These are phyloP conservation scores for Barbatosphaeria neglecta DNA, from an alignment of 495 filamentous ascomycete genomes.

Conservation along the genomic window DNA sequence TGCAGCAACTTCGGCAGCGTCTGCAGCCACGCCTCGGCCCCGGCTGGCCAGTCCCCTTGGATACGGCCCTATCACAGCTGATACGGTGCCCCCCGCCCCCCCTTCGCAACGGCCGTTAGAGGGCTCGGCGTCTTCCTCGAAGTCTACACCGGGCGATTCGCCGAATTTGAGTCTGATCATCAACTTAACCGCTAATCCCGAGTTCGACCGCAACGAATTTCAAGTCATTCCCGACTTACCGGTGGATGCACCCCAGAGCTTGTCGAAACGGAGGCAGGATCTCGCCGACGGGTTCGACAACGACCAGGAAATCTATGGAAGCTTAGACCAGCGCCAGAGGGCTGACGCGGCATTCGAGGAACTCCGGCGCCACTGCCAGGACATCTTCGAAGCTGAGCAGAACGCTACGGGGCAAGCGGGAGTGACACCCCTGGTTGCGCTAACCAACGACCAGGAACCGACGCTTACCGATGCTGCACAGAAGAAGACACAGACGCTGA, in stretches of 20 bases:
- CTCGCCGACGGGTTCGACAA: constrained; percentile 26
- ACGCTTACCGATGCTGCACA: constrained; percentile 55
- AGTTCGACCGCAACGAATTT: constrained; percentile 29
- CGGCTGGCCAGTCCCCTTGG: background rate
- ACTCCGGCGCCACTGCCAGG: constrained; percentile 53
- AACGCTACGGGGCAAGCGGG: constrained; percentile 36
- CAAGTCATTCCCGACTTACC: constrained; percentile 24
- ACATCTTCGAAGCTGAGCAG: constrained; percentile 72
- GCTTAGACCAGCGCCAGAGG: constrained; percentile 66
- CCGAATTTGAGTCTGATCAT: constrained; percentile 18
- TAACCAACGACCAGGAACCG: constrained; percentile 42
- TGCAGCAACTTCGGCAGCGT: background rate
- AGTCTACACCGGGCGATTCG: background rate
- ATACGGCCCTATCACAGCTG: background rate
- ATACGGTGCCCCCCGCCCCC: background rate
- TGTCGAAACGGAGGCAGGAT: constrained; percentile 28
- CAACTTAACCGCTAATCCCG: constrained; percentile 19
- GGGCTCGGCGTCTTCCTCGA: background rate
- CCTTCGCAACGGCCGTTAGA: background rate
- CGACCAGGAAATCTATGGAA: constrained; percentile 33
- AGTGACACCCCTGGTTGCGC: constrained; percentile 24
- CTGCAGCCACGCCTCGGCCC: background rate
- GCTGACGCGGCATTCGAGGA: constrained; percentile 59
- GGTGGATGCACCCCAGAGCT: constrained; percentile 23
- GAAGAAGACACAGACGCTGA: constrained; percentile 51